Evolutionary conservation across 1,284 basidiomycete species (phyloP).

Genomic region (Schizophyllum commune): DNA sequence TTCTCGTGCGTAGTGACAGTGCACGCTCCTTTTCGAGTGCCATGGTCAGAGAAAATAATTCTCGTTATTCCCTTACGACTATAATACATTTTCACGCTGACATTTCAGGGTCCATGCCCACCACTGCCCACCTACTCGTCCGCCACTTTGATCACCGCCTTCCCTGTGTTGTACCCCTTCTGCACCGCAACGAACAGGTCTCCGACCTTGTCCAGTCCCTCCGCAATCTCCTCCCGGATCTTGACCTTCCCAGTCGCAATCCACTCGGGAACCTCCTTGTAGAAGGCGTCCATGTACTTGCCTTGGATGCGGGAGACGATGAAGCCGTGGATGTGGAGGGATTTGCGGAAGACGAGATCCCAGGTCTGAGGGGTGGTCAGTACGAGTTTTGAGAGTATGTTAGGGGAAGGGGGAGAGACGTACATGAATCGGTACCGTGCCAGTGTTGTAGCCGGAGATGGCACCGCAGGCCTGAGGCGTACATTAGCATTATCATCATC

Average conservation of each 20-base stretch:
- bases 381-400: background rate
- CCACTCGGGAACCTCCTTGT: slow-evolving; percentile 41
- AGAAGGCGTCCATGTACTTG: slow-evolving; percentile 38
- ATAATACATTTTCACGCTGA: too few relatives aligned
- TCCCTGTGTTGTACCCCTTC: slow-evolving; percentile 51
- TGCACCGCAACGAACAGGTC: slow-evolving; percentile 46
- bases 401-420: background rate
- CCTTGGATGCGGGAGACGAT: slow-evolving; percentile 33
- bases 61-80: too few relatives aligned
- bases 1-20: too few relatives aligned
- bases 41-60: too few relatives aligned
- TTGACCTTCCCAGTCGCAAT: slow-evolving; percentile 53
- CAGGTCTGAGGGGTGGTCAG: slow-evolving; percentile 20
- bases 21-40: too few relatives aligned
- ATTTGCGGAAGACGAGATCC: slow-evolving; percentile 25
- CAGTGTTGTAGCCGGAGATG: slow-evolving; percentile 22
- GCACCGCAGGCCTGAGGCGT: background rate
- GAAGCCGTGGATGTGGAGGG: slow-evolving; percentile 46
- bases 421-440: slow-evolving; percentile 22
- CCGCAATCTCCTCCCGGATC: slow-evolving; percentile 45
- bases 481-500: too few relatives aligned
- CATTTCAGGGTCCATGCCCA: too few relatives aligned
- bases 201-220: slow-evolving; percentile 44
- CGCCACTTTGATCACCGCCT: slow-evolving; percentile 45
- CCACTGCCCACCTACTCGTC: slow-evolving; percentile 28